phyloP scores from a whole-genome alignment of 2,329 filamentous ascomycete species.

The Emergomyces africanus region DNA sequence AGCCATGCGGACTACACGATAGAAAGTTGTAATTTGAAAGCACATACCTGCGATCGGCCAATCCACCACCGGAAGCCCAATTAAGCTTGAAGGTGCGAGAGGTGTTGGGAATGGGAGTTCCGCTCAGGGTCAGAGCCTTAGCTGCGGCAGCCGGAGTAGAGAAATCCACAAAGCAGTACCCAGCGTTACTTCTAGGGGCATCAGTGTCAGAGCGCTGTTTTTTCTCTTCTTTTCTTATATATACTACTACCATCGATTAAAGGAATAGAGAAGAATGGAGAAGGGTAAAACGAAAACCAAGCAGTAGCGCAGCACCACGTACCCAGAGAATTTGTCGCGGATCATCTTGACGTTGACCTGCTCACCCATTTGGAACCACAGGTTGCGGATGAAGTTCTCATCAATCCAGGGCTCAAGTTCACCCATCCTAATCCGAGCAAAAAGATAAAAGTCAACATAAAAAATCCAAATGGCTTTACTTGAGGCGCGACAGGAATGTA shows the following conservation, averaged over 20 bases:
- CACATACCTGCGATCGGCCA: conserved; percentile 74
- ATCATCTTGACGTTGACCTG: conserved; percentile 99
- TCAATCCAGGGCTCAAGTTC: conserved; percentile 99
- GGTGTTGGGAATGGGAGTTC: conserved; percentile 81
- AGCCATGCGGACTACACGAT: not conserved
- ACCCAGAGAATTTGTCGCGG: conserved; percentile 97
- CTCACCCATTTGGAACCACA: conserved; percentile 89
- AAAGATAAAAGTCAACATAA: conserved; percentile 3
- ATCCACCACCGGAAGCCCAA: conserved; percentile 93
- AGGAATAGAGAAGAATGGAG: conserved; percentile 12
- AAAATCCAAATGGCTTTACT: no score
- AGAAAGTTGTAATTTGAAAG: not conserved
- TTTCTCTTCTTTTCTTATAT: not conserved
- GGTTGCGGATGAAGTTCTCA: conserved; percentile 92
- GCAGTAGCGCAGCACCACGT: conserved; percentile 22
- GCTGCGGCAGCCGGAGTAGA: conserved; percentile 66
- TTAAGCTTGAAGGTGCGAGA: conserved; percentile 96
- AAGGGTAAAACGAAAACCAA: conserved; percentile 1
- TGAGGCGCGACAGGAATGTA: not conserved
- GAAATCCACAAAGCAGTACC: conserved; percentile 98
- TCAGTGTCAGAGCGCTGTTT: conserved; percentile 19
- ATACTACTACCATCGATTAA: conserved; percentile 2
- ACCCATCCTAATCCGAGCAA: conserved; percentile 67
- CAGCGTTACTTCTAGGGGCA: conserved; percentile 64
- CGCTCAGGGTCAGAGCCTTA: conserved; percentile 85